These are phyloP conservation scores for Yamadazyma mexicana DNA, from an alignment of 1,139 yeast species.

Conservation along the genomic window DNA sequence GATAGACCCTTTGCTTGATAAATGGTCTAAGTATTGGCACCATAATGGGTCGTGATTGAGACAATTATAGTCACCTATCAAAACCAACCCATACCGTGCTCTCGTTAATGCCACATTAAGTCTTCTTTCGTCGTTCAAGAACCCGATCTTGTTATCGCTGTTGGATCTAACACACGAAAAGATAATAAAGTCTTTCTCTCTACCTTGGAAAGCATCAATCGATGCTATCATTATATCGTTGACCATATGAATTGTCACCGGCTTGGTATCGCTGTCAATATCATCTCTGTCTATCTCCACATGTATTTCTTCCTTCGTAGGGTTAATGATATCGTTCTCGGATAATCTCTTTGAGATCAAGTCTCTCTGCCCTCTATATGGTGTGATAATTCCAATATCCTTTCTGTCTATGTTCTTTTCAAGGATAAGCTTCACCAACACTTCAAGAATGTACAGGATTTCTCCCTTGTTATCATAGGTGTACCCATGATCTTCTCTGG, in stretches of 20 bases:
- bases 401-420: slow-evolving; percentile 52
- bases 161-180: slow-evolving; percentile 65
- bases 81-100: slow-evolving; percentile 55
- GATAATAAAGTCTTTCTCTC: slow-evolving; percentile 59
- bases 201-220: slow-evolving; percentile 67
- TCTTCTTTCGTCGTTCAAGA: slow-evolving; percentile 57
- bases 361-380: slow-evolving; percentile 74
- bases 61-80: slow-evolving; percentile 57
- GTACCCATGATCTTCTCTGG: slow-evolving; percentile 51
- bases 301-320: slow-evolving; percentile 46
- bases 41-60: slow-evolving; percentile 53
- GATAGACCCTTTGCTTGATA: slow-evolving; percentile 23
- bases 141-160: slow-evolving; percentile 51
- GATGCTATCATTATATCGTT: slow-evolving; percentile 70
- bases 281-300: slow-evolving; percentile 60
- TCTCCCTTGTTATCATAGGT: slow-evolving; percentile 58
- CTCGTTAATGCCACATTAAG: slow-evolving; percentile 65
- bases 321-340: slow-evolving; percentile 56
- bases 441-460: slow-evolving; percentile 43
- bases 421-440: slow-evolving; percentile 48
- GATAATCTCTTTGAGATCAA: slow-evolving; percentile 51
- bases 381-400: slow-evolving; percentile 67
- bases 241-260: slow-evolving; percentile 58
- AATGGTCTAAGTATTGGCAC: slow-evolving; percentile 49
- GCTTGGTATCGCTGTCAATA: slow-evolving; percentile 47